phyloP scores from a whole-genome alignment of 257 asterid species.

The Echium plantagineum region DNA sequence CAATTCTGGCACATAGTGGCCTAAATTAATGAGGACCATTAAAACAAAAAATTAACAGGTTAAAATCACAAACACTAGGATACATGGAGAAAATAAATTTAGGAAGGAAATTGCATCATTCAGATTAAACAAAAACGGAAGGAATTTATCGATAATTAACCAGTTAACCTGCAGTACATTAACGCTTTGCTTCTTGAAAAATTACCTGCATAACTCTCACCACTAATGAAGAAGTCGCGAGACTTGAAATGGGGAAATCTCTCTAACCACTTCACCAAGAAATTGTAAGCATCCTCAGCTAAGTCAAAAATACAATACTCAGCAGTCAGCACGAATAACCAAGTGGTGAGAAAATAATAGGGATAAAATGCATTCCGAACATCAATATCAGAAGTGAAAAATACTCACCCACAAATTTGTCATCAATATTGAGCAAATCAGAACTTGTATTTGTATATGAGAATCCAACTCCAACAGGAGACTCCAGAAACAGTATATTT shows the following conservation, averaged over 20 bases:
- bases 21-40: conserved; percentile 1
- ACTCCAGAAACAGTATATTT: conserved; percentile 5
- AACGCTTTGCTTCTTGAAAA: no score
- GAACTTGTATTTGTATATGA: conserved; percentile 5
- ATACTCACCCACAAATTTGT: neutral
- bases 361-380: neutral
- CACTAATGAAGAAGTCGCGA: conserved; percentile 1
- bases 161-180: neutral
- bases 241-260: conserved; percentile 5
- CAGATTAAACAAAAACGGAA: neutral
- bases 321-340: neutral
- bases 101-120: neutral
- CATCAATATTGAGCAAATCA: conserved; percentile 3
- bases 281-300: conserved; percentile 5
- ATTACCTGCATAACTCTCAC: conserved; percentile 10
- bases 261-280: conserved; percentile 3
- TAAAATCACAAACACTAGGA: neutral
- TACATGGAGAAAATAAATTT: no score
- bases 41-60: neutral
- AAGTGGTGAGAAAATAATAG: neutral
- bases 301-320: neutral
- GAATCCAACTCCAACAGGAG: conserved; percentile 11
- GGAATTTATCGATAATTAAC: neutral
- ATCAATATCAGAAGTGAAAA: neutral
- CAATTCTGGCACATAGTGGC: conserved; percentile 33